These are phyloP conservation scores for Parmelia sp. DNA, from an alignment of 495 filamentous ascomycete species.

Conservation along the genomic window DNA sequence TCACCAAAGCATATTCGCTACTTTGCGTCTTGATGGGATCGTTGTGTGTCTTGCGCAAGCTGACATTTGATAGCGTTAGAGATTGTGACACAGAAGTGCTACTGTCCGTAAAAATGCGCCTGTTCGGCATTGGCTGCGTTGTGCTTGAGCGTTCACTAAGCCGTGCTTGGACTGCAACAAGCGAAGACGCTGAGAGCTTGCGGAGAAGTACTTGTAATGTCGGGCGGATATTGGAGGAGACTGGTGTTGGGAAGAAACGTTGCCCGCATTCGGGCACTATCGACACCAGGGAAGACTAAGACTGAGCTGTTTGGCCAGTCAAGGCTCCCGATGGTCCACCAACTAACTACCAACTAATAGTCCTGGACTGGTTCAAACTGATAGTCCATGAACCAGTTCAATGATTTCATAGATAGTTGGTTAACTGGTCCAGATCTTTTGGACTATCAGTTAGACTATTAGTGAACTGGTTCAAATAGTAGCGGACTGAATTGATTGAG, in stretches of 20 bases:
- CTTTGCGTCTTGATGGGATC: not conserved
- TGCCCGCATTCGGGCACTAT: not conserved
- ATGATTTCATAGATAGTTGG: too few species aligned
- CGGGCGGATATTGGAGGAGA: not conserved
- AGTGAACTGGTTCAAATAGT: too few species aligned
- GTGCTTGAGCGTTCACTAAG: not conserved
- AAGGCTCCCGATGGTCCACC: too few species aligned
- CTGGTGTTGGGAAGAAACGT: not conserved
- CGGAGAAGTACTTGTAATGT: not conserved
- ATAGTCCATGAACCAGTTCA: too few species aligned
- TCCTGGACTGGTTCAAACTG: too few species aligned
- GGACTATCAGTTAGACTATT: too few species aligned
- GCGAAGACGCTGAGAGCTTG: not conserved
- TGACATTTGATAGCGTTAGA: not conserved
- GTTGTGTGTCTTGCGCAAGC: not conserved
- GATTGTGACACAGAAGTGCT: constrained; percentile 3
- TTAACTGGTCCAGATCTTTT: too few species aligned
- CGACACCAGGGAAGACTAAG: not conserved
- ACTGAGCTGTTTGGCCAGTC: too few species aligned
- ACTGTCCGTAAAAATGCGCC: not conserved
- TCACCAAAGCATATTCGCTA: not conserved
- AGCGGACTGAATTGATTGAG: too few species aligned
- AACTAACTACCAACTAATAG: too few species aligned
- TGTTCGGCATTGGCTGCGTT: not conserved
- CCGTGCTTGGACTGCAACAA: not conserved